A percentile compares a stretch with the other conserved stretches of the same genome.
Conservation (phyloP, 192 early-diverging fungal species). For the Dissophora ornata region DNA sequence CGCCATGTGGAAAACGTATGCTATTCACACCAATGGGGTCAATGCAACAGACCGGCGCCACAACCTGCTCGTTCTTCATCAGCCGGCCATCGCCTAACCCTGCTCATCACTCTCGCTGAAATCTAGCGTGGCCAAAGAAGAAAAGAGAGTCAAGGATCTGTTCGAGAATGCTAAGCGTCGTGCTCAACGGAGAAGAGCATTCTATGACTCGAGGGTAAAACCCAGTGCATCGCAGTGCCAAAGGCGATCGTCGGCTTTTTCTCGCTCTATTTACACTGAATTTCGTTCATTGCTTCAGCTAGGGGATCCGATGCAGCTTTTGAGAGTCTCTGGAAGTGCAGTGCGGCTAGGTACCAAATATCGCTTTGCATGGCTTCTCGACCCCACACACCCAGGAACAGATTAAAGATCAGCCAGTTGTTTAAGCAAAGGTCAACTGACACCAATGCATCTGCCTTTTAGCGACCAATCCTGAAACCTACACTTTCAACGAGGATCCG, state of each 20-base stretch:
- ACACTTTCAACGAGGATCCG: constrained; percentile 32
- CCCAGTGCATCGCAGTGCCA: not conserved
- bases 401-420: no score
- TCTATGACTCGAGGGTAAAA: constrained; percentile 42
- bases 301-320: constrained; percentile 49
- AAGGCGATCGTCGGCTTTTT: no score
- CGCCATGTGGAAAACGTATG: constrained; percentile 35
- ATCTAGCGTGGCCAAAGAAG: constrained; percentile 45
- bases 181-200: constrained; percentile 41
- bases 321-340: constrained; percentile 39
- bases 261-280: not conserved
- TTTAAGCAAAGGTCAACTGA: no score
- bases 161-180: constrained; percentile 31
- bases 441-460: no score
- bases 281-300: no score
- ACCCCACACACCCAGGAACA: no score
- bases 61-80: no score
- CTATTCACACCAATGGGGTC: not conserved
- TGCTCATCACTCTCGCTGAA: no score
- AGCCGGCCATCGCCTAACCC: no score
- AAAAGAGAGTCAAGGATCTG: constrained; percentile 40
- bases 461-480: constrained; percentile 42
- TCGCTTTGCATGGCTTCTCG: no score
- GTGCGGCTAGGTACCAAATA: constrained; percentile 30
- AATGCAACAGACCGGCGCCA: no score